These are phyloP conservation scores for Symmetrospora coprosmae DNA, from an alignment of 768 basidiomycete genomes.

Conservation along the genomic window DNA sequence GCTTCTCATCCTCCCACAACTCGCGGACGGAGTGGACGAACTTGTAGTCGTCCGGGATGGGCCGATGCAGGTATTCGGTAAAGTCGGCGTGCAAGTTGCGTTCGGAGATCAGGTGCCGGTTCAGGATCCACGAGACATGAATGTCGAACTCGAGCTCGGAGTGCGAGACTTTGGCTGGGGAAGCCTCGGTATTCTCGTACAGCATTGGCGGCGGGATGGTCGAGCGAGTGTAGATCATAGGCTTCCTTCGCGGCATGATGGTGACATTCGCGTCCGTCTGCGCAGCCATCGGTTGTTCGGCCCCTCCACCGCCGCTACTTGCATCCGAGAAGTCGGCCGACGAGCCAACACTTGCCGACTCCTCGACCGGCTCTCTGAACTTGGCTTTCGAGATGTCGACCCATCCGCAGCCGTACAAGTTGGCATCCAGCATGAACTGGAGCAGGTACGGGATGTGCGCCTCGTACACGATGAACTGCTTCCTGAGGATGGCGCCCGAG, in stretches of 20 bases:
- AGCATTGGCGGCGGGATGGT: conserved; percentile 34
- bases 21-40: conserved; percentile 78
- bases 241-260: no score
- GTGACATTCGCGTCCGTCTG: no score
- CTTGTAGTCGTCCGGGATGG: conserved; percentile 47
- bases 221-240: conserved; percentile 31
- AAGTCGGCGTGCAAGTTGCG: conserved; percentile 58
- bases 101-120: conserved; percentile 52
- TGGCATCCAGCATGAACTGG: conserved; percentile 90
- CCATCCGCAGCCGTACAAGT: conserved; percentile 85
- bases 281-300: no score
- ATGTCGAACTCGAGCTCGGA: conserved; percentile 64
- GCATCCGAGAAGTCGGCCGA: conserved; percentile 9
- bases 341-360: conserved; percentile 27
- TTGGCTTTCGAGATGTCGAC: conserved; percentile 52
- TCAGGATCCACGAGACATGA: conserved; percentile 66
- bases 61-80: conserved; percentile 46
- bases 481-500: conserved; percentile 56
- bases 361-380: conserved; percentile 39
- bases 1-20: conserved; percentile 91
- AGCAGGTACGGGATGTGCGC: conserved; percentile 74
- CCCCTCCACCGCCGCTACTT: background rate
- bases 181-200: conserved; percentile 28
- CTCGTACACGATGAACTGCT: conserved; percentile 67
- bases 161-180: conserved; percentile 36